phyloP scores from a whole-genome alignment of 208 protist genomes.

The Vickermania ingenoplastis region DNA sequence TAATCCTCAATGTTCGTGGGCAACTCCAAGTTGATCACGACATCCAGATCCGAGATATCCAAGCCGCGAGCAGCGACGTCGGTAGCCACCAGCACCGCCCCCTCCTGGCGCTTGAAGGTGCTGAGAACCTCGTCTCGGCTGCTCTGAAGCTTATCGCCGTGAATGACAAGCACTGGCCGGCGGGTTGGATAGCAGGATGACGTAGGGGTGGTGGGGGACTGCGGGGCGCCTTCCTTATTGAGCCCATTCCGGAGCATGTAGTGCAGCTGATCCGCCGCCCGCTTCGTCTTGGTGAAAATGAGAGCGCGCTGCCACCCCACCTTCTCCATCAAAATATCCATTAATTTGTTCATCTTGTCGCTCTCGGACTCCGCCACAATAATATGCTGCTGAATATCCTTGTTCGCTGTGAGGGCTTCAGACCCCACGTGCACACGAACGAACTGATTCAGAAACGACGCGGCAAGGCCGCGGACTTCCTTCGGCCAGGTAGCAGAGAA shows the following conservation, averaged over 20 bases:
- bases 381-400: constrained; percentile 75
- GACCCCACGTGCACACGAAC: constrained; percentile 90
- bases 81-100: constrained; percentile 82
- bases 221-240: constrained; percentile 1
- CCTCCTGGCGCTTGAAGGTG: constrained; percentile 61
- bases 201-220: neutral
- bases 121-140: constrained; percentile 87
- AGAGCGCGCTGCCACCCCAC: constrained; percentile 67
- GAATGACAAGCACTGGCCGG: constrained; percentile 66
- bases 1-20: constrained; percentile 98
- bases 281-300: constrained; percentile 89
- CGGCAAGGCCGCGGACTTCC: constrained; percentile 79
- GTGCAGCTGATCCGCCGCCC: constrained; percentile 63
- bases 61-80: constrained; percentile 91
- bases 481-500: constrained; percentile 95
- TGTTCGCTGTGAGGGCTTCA: constrained; percentile 80
- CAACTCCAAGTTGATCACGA: constrained; percentile 99
- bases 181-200: constrained; percentile 3
- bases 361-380: constrained; percentile 38
- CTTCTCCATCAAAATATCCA: constrained; percentile 47
- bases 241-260: constrained; percentile 49
- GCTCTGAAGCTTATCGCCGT: constrained; percentile 89
- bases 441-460: constrained; percentile 83
- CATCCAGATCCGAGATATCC: constrained; percentile 97
- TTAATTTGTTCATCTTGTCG: constrained; percentile 71